Percentiles rank a stretch among this genome's conserved stretches.
These are phyloP conservation scores for Podaxis sp. DNA, from an alignment of 768 basidiomycete genomes.

Conservation along the genomic window DNA sequence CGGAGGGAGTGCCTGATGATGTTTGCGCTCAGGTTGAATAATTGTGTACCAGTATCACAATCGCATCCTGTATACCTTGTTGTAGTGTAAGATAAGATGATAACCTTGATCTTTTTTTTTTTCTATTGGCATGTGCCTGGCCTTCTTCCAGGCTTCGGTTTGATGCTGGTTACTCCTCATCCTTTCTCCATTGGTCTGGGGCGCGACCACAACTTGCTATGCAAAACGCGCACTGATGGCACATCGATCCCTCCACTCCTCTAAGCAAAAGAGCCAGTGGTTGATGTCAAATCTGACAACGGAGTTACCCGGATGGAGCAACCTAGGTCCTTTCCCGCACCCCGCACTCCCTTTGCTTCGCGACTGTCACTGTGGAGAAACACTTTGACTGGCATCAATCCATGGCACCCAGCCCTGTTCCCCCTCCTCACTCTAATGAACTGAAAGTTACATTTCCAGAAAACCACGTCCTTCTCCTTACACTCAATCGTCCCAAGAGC, in stretches of 20 bases:
- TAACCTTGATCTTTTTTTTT: conserved; percentile 1
- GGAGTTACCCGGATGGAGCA: conserved; percentile 7
- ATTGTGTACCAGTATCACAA: conserved; percentile 6
- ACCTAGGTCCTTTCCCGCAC: conserved; percentile 4
- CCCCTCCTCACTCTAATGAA: conserved; percentile 30
- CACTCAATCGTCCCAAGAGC: conserved; percentile 58
- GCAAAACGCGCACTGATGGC: not conserved
- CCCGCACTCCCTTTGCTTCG: not conserved
- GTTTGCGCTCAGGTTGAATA: conserved; percentile 8
- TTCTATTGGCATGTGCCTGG: conserved; percentile 5
- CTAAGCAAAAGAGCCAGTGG: not conserved
- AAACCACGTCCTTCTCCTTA: conserved; percentile 35
- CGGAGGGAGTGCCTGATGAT: not conserved
- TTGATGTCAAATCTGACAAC: conserved; percentile 4
- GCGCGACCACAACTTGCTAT: too few species aligned
- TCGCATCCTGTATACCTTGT: conserved; percentile 10
- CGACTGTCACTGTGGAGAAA: not conserved
- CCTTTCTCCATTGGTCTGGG: too few species aligned
- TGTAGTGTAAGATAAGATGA: conserved; percentile 16
- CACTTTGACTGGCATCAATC: not conserved
- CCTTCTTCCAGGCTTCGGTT: conserved; percentile 11
- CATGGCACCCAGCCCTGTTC: conserved; percentile 19
- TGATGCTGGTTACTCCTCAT: not conserved
- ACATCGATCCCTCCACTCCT: not conserved
- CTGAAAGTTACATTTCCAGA: conserved; percentile 33